Percentiles rank a stretch among this genome's conserved stretches.
These are phyloP conservation scores for Sporopachydermia quercuum DNA, from an alignment of 805 yeast species.

Conservation along the genomic window DNA sequence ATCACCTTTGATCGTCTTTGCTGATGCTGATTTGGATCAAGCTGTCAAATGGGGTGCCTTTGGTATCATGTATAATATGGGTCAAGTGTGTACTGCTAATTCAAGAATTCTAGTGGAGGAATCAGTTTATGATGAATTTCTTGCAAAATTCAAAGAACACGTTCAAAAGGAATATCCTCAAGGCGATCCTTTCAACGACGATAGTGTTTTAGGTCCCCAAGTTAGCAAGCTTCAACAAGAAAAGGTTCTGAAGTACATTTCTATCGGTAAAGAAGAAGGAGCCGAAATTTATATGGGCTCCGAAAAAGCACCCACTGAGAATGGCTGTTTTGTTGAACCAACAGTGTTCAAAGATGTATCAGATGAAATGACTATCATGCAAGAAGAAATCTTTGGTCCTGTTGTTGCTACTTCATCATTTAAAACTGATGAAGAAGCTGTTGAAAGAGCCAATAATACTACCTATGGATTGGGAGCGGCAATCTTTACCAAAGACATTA, in stretches of 20 bases:
- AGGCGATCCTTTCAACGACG: constrained; percentile 36
- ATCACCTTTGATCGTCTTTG: constrained; percentile 47
- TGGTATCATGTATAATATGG: constrained; percentile 51
- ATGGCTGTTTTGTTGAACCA: constrained; percentile 61
- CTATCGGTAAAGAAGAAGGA: constrained; percentile 32
- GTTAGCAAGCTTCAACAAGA: constrained; percentile 43
- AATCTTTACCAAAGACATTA: constrained; percentile 55
- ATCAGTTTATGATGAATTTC: constrained; percentile 36
- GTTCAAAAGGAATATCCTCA: constrained; percentile 34
- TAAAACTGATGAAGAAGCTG: constrained; percentile 49
- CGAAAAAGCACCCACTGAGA: constrained; percentile 21
- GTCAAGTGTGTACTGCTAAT: constrained; percentile 57
- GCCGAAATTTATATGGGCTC: constrained; percentile 32
- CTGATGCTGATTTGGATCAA: constrained; percentile 49
- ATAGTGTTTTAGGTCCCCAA: constrained; percentile 45
- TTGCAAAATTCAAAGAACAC: constrained; percentile 26
- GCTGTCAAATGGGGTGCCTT: constrained; percentile 55
- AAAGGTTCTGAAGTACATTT: constrained; percentile 30
- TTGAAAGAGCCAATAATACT: constrained; percentile 54
- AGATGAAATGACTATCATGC: constrained; percentile 47
- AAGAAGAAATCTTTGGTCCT: constrained; percentile 83
- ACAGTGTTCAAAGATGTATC: constrained; percentile 62
- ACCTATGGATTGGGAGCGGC: constrained; percentile 75
- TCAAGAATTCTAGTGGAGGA: constrained; percentile 48
- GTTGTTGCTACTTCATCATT: constrained; percentile 61